Percentiles rank a stretch among this genome's conserved stretches.
These are phyloP conservation scores for Populus trichocarpa DNA, from an alignment of 441 rosid genomes.

Conservation along the genomic window DNA sequence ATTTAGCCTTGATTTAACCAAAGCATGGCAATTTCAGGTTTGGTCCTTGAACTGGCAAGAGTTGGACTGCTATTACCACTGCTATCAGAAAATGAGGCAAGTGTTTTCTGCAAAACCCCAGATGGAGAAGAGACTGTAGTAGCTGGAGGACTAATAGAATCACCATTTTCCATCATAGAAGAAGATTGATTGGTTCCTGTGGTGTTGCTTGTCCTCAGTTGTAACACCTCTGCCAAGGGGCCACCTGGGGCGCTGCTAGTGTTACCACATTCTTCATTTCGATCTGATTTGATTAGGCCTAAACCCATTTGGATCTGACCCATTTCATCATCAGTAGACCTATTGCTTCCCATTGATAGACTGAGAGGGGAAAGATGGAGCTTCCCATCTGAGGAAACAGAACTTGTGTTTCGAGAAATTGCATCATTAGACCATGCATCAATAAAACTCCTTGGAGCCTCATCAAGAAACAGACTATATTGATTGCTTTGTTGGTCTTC, in stretches of 20 bases:
- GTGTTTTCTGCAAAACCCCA: constrained; percentile 41
- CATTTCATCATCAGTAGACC: constrained; percentile 26
- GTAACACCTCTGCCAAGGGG: constrained; percentile 61
- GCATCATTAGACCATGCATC: constrained; percentile 46
- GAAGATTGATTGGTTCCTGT: constrained; percentile 14
- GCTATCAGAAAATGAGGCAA: constrained; percentile 50
- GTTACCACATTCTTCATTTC: constrained; percentile 24
- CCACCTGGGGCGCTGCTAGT: constrained; percentile 44
- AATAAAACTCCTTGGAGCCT: constrained; percentile 27
- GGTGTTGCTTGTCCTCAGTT: constrained; percentile 24
- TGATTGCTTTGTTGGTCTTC: constrained; percentile 15
- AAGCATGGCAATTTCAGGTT: constrained; percentile 26
- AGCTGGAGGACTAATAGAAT: constrained; percentile 26
- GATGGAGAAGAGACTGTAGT: constrained; percentile 49
- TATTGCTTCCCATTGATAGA: constrained; percentile 20
- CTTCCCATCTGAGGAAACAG: constrained; percentile 32
- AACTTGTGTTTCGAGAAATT: constrained; percentile 16
- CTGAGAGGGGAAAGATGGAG: constrained; percentile 36
- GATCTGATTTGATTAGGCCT: constrained; percentile 24
- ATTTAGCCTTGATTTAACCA: constrained; percentile 2
- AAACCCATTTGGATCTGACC: constrained; percentile 31
- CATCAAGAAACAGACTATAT: neutral
- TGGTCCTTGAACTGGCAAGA: constrained; percentile 25
- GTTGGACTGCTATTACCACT: constrained; percentile 42
- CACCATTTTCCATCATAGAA: constrained; percentile 16